Evolutionary conservation across 306 rosid species (phyloP), one percentile per base, ranked within the genome.

Genomic region (Rubus idaeus): DNA sequence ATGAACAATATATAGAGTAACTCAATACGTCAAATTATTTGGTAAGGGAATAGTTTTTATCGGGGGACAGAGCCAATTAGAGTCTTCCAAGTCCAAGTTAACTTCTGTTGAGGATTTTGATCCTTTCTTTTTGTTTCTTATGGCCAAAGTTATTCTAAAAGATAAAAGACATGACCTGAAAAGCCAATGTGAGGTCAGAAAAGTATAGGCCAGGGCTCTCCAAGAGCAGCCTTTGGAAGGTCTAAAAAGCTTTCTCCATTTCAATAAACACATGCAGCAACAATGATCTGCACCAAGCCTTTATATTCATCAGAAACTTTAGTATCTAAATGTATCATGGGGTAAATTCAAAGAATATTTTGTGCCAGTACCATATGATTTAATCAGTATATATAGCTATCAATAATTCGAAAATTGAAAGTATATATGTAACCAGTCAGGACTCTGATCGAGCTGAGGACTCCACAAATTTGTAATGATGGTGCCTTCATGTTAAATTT

Each of bases 141-240:
- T 42, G 52, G 71, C 71, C 52, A 42, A 41, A 67, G 6, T 67
- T 41, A 42, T 66, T 66, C 71, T 2, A 9, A 8, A 66, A 17
- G 35, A n/a, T 18, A 44, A 67, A 67, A 42, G 46, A 42, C 51
- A 41, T 8, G 51, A 42, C 51, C 70, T 67, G 71, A 67, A 42
- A 67, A 67, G 71, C 51, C 35, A 39, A n/a, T 17, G 42, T 42
- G 35, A 42, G 47, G 26, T 30, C 35, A 30, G 35, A 30, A 30
- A 30, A 30, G 39, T 8, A 10, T 2, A 21, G 8, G 64, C 44
- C 44, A 62, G 10, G 44, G 44, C 45, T 35, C 45, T 35, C 44
- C 65, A 26, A 26, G 65, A 60, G 65, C 30, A 60, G 44, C n/a
- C 68, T 62, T 30, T 17, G 44, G 44, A 62, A 62, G 44, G 67